phyloP scores from a whole-genome alignment of 345 rosid species.

The Draba incana region DNA sequence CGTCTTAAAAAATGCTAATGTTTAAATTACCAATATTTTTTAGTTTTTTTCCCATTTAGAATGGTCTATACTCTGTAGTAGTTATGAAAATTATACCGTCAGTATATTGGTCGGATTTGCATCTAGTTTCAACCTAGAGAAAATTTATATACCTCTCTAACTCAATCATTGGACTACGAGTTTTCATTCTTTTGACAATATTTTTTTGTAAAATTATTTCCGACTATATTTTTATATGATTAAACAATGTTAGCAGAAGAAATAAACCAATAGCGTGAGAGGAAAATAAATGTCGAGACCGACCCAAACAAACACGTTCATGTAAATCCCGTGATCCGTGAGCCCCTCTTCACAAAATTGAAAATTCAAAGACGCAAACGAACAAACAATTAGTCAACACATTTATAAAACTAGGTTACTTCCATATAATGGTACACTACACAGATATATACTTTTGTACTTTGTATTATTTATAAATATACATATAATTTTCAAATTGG shows the following conservation, averaged over 20 bases:
- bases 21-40: too few relatives aligned
- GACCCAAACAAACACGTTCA: constrained; percentile 25
- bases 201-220: too few relatives aligned
- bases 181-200: too few relatives aligned
- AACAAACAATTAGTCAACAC: not conserved
- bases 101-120: too few relatives aligned
- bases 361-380: not conserved
- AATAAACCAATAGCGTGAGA: not conserved
- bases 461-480: not conserved
- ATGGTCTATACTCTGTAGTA: too few relatives aligned
- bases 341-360: constrained; percentile 2
- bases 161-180: too few relatives aligned
- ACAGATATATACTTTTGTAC: too few relatives aligned
- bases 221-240: not conserved
- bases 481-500: not conserved
- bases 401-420: not conserved
- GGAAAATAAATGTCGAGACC: constrained; percentile 24
- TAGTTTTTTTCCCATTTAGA: too few relatives aligned
- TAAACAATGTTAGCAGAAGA: not conserved
- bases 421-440: not conserved
- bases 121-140: too few relatives aligned
- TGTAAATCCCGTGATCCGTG: constrained; percentile 35
- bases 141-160: too few relatives aligned
- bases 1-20: too few relatives aligned
- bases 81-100: too few relatives aligned